Evolutionary conservation across 2,329 filamentous ascomycete genomes (phyloP).

Genomic region (Microcyclospora tardicrescens): DNA sequence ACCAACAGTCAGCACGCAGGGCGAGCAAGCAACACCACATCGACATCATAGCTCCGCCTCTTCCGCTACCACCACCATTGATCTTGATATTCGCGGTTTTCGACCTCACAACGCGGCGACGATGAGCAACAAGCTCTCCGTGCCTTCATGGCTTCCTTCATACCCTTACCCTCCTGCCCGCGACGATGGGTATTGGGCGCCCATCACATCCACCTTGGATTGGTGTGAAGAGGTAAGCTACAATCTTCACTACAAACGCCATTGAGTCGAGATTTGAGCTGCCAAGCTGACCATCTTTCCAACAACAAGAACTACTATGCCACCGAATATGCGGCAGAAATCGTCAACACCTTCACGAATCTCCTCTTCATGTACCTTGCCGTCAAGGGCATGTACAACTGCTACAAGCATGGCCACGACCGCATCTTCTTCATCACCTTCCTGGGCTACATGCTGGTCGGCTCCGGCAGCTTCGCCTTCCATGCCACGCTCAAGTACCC

Average conservation of each 20-base stretch:
- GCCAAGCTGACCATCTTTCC: too few species aligned
- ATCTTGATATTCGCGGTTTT: neutral
- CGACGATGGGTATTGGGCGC: conserved; percentile 41
- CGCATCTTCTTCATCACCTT: conserved; percentile 59
- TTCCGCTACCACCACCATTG: too few species aligned
- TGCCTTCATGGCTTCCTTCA: conserved; percentile 17
- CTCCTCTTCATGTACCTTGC: conserved; percentile 69
- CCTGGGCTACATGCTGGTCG: conserved; percentile 48
- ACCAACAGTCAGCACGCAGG: too few species aligned
- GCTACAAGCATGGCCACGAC: conserved; percentile 59
- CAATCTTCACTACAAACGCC: neutral
- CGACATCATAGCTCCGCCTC: too few species aligned
- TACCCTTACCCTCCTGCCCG: conserved; percentile 19
- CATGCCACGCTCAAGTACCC: conserved; percentile 55
- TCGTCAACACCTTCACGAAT: conserved; percentile 73
- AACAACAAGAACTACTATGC: conserved; percentile 55
- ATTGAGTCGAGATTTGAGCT: neutral
- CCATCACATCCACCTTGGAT: conserved; percentile 60
- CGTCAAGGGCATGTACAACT: conserved; percentile 60
- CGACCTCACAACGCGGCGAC: neutral
- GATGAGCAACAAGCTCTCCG: conserved; percentile 21
- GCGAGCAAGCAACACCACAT: too few species aligned
- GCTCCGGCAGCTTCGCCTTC: conserved; percentile 49
- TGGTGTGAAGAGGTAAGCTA: conserved; percentile 62
- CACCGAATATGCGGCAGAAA: conserved; percentile 62